A percentile compares a stretch with the other conserved stretches of the same genome.
Evolutionary conservation across 441 rosid species (phyloP).

Genomic region (Gossypium trilobum): DNA sequence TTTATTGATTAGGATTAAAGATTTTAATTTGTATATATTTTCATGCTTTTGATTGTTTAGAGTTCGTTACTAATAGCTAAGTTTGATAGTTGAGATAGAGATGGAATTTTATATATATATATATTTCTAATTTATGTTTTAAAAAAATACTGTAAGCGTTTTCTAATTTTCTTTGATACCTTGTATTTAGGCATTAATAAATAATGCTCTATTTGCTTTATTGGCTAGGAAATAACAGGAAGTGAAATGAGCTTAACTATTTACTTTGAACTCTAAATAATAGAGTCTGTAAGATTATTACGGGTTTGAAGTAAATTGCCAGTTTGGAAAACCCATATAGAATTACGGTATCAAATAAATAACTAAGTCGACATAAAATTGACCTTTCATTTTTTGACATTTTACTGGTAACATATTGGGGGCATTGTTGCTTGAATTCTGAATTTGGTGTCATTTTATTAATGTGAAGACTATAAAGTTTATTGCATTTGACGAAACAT

Average conservation of each 20-base stretch:
- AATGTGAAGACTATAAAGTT: background rate
- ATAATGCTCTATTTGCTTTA: background rate
- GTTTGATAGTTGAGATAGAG: background rate
- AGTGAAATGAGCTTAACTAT: background rate
- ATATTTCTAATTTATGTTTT: background rate
- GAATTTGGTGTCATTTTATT: background rate
- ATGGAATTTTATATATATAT: background rate
- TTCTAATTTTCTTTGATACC: background rate
- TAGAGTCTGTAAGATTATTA: background rate
- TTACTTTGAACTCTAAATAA: background rate
- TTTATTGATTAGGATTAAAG: background rate
- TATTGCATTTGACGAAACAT: background rate
- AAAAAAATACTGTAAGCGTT: no score
- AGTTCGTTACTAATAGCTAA: background rate
- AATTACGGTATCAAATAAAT: slow-evolving; percentile 3
- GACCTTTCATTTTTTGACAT: background rate
- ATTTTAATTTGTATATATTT: background rate
- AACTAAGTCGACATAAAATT: background rate
- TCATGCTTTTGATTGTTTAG: background rate
- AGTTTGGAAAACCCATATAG: background rate
- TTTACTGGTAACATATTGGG: background rate
- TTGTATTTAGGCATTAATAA: background rate
- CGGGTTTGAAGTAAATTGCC: background rate
- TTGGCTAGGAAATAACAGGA: background rate
- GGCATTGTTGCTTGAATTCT: background rate